Base-by-base conservation (phyloP, 2,329 filamentous ascomycete species). In the Alternaria metachromatica region DNA sequence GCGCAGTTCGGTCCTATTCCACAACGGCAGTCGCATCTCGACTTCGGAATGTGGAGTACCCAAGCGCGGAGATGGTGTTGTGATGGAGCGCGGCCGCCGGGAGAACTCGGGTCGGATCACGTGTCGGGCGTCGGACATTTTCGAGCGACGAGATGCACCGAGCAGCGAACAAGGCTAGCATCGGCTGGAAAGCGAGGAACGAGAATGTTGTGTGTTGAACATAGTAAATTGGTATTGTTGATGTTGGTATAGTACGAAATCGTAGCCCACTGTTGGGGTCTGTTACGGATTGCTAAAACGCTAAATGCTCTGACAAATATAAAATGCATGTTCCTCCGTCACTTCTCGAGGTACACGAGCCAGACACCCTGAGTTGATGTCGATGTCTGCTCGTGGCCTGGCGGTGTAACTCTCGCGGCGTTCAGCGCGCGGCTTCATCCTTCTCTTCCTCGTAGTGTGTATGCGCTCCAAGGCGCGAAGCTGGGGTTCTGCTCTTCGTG, bases 341-440 rank as follows among this genome's bases (percentile, higher is more conserved):
- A 66, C 57, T 65, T 67, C 62, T 58, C 60, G 62, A 67, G 60
- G 58, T 44, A 33, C 49, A 63, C 50, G 33, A 58, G 55, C 43
- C 23, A 57, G 46, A 58, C 59, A 62, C 26, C 11, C 20, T 45
- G 20, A 9, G 8, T 28, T 51, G 54, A 45, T 28, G 33, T 46
- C 23, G 20, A 8, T 50, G 26, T 23, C 45, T 60, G 57, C 60
- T 60, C 50, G 49, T 60, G 44, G 49, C 63, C 63, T 64, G 51
- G 61, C 58, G 62, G 60, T 64, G 62, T 67, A 63, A 48, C 26
- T n/a, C 56, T 59, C 53, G 60, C 57, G 56, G 65, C 68, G 37
- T 65, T 55, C 43, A 53, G 64, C 53, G 66, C 62, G 60, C 60
- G 61, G 41, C 28, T 53, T 57, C 11, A 44, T 50, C 46, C 23